A percentile compares a stretch with the other conserved stretches of the same genome.
These are phyloP conservation scores for Colletotrichum camelliae DNA, from an alignment of 2,329 filamentous ascomycete species.

Conservation along the genomic window DNA sequence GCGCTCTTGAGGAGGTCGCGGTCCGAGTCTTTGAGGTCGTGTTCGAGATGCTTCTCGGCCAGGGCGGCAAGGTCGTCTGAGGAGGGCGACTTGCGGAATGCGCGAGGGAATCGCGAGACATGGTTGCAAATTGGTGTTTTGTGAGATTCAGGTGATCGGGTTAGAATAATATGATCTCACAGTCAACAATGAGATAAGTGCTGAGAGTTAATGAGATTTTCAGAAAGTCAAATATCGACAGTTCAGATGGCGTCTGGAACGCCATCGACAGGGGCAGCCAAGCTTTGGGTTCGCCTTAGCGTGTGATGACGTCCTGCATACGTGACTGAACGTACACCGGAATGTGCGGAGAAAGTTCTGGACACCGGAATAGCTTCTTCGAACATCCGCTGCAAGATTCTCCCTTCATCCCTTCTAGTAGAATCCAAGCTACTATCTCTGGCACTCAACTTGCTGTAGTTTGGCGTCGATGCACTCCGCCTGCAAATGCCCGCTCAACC, in stretches of 20 bases:
- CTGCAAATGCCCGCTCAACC: background rate
- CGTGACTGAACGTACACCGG: background rate
- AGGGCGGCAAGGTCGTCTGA: conserved; percentile 57
- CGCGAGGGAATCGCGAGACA: conserved; percentile 31
- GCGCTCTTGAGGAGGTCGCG: conserved; percentile 62
- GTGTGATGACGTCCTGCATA: conserved; percentile 6
- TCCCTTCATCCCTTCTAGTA: background rate
- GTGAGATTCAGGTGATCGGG: background rate
- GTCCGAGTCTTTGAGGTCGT: conserved; percentile 59
- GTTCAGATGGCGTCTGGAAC: background rate
- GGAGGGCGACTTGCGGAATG: conserved; percentile 36
- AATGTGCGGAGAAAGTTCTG: background rate
- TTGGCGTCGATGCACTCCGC: background rate
- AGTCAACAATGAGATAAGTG: background rate
- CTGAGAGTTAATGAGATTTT: background rate
- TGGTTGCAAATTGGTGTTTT: background rate
- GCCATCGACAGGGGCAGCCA: background rate
- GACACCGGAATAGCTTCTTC: background rate
- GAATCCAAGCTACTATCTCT: background rate
- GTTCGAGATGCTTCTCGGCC: conserved; percentile 62
- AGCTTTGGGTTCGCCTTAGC: background rate
- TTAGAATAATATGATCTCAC: rapidly evolving
- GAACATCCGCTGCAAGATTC: background rate
- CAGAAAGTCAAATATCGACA: background rate
- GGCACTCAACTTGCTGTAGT: background rate